Percentiles rank a stretch among this genome's conserved stretches.
Conservation (phyloP, 2,329 filamentous ascomycete species). For the Exophiala calicioides region DNA sequence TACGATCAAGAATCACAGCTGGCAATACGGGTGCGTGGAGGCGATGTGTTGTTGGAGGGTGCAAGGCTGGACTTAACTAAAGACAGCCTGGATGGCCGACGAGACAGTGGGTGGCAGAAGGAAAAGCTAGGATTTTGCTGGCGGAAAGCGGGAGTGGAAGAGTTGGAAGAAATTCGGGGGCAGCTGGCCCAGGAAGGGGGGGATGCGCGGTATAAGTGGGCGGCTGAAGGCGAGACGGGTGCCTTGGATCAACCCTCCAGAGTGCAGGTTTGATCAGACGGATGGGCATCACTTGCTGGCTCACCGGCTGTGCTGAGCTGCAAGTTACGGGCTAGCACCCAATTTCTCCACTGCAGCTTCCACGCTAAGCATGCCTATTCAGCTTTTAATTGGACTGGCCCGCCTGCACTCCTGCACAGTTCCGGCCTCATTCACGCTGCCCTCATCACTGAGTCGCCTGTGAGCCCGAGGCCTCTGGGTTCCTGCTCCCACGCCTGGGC, state of each 20-base stretch:
- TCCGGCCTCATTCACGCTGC: constrained; percentile 15
- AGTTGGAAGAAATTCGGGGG: constrained; percentile 11
- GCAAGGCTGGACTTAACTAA: constrained; percentile 23
- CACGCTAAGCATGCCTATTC: constrained; percentile 17
- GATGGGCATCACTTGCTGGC: not conserved
- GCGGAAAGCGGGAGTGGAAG: constrained; percentile 30
- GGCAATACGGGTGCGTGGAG: constrained; percentile 6
- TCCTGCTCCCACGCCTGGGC: constrained; percentile 10
- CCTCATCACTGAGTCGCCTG: constrained; percentile 1
- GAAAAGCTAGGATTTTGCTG: constrained; percentile 52
- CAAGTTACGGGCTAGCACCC: constrained; percentile 3
- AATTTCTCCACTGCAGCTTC: constrained; percentile 17
- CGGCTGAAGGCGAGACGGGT: not conserved
- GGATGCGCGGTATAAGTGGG: constrained; percentile 27
- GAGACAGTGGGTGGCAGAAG: no score
- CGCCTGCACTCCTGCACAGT: constrained; percentile 16
- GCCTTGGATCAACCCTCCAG: no score
- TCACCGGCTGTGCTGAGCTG: not conserved
- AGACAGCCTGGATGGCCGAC: constrained; percentile 40
- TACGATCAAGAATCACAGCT: not conserved
- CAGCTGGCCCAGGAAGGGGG: constrained; percentile 40
- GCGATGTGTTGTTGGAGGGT: constrained; percentile 2
- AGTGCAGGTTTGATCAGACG: constrained; percentile 3
- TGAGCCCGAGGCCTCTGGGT: not conserved
- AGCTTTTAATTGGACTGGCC: constrained; percentile 10